Evolutionary conservation across 768 basidiomycete species (phyloP), one percentile per base, ranked within the genome.

Genomic region (Tulasnella sp.): DNA sequence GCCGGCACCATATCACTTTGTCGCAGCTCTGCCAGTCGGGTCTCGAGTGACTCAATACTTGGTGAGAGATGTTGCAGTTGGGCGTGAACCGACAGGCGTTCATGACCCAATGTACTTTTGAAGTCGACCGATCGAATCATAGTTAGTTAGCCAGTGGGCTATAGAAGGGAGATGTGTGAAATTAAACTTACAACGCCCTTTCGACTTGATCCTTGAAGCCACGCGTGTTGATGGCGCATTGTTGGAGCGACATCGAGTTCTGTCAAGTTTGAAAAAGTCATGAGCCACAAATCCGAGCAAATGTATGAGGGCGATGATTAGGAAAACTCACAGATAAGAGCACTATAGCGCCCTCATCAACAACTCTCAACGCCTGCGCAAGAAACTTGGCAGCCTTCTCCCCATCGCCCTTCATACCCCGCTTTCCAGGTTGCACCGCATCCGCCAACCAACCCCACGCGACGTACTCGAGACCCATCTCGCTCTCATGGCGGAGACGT

Each of bases 181-280:
- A 23, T 23, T 24, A n/a, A 19, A 56, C 55, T 15, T 44, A 56
- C 55, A 56, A 56, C 1, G 44, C 55, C 32, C 30, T 47, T 43
- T 56, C 55, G 41, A 56, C 43, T 30, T 56, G 38, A 19, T 56
- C 23, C 11, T 43, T 56, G 55, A 56, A 56, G 38, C 43, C 26
- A 2, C 24, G 19, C 3, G 55, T 56, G 44, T 56, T 56, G 7
- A 56, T 47, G 1, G 55, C 44, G 41, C 55, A 56, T 43, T 56
- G 55, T 47, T 56, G 42, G 17, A 56, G 55, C 9, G 55, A 56
- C 42, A 56, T 44, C 15, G 41, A 27, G 44, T 56, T 56, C 55
- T 56, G 44, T 24, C n/a, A n/a, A n/a, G n/a, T n/a, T n/a, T n/a
- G n/a, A n/a, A n/a, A n/a, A n/a, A n/a, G n/a, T n/a, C n/a, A n/a